Conservation (phyloP, 176 grass and related monocot species). For the Cocos nucifera region DNA sequence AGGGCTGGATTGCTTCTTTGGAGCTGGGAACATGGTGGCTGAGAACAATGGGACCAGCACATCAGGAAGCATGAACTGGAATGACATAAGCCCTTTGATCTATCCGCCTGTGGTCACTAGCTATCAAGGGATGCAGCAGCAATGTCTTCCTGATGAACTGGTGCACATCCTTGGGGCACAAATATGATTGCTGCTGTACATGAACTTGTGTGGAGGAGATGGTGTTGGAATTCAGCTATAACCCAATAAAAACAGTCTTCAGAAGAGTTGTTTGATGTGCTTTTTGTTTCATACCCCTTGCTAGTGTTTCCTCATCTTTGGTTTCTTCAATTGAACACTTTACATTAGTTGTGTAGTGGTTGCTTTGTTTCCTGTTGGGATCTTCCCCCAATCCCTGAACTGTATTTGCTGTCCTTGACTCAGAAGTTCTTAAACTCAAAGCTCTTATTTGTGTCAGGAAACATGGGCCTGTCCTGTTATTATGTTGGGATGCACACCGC, state of each 20-base stretch:
- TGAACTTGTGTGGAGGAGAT: slow-evolving; percentile 3
- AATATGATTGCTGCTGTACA: not conserved
- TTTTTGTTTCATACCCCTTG: too few species aligned
- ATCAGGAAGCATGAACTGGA: slow-evolving; percentile 21
- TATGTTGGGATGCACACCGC: not conserved
- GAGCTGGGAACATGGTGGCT: not conserved
- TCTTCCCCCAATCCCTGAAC: slow-evolving; percentile 8
- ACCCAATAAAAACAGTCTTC: not conserved
- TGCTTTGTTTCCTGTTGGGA: slow-evolving; percentile 1
- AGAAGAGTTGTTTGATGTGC: too few species aligned
- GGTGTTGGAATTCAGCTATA: slow-evolving; percentile 18
- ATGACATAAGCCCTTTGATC: slow-evolving; percentile 25
- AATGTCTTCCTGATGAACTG: slow-evolving; percentile 8
- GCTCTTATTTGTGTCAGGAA: not conserved
- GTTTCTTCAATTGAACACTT: too few species aligned
- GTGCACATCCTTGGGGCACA: slow-evolving; percentile 18
- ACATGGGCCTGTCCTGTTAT: not conserved
- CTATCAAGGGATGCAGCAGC: slow-evolving; percentile 21
- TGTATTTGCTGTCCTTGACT: not conserved
- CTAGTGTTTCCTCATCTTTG: too few species aligned
- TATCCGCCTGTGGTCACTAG: slow-evolving; percentile 18
- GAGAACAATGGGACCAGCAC: too few species aligned
- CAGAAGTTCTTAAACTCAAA: not conserved
- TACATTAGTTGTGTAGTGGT: too few species aligned
- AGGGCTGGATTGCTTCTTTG: slow-evolving; percentile 24